Base-by-base conservation (phyloP, 1,139 yeast species). In the Kurtzmaniella quercitrusa region DNA sequence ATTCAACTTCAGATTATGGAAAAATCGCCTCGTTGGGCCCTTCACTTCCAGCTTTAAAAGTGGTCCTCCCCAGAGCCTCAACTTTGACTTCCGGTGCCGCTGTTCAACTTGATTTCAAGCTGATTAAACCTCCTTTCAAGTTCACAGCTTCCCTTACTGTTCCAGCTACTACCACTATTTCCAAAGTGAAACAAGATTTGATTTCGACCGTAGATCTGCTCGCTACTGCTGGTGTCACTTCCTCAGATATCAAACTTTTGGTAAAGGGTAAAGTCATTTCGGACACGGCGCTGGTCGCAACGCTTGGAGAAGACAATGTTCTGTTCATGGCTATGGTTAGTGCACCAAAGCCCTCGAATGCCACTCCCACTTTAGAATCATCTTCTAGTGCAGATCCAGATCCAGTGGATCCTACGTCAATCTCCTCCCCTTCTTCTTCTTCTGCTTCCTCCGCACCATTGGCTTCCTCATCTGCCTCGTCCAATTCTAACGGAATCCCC, bases 101-200 rank as follows among this genome's bases (percentile, higher is more conserved):
- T n/a, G 37, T 50, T 11, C 46, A 47, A 4, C 49, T 71, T 19
- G 52, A 58, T 2, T 60, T 71, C 52, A 71, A 71, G 52, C 69
- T 76, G 20, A 70, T 72, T 42, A 68, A 66, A 45, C 76, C 77
- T 1, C 78, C 78, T 1, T 66, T 51, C 56, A 70, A 66, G 51
- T 71, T 72, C 51, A 53, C 55, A 20, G 47, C 60, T 3, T 61
- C 50, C 38, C 52, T 71, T 45, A 49, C 46, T 35, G 57, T 68
- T 5, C 47, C 64, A 0, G 49, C 48, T 7, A 50, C 64, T 11
- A 53, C 54, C 33, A 62, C 71, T 5, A 59, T 72, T n/a, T 66
- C 60, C 49, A 59, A 59, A 38, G 58, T 68, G 38, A 72, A 72
- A 45, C 39, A 53, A 1, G 55, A 55, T 16, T 59, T 71, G 46